A percentile compares a stretch with the other conserved stretches of the same genome.
Evolutionary conservation across 768 basidiomycete genomes (phyloP).

Genomic region (Steccherinum ochraceum): DNA sequence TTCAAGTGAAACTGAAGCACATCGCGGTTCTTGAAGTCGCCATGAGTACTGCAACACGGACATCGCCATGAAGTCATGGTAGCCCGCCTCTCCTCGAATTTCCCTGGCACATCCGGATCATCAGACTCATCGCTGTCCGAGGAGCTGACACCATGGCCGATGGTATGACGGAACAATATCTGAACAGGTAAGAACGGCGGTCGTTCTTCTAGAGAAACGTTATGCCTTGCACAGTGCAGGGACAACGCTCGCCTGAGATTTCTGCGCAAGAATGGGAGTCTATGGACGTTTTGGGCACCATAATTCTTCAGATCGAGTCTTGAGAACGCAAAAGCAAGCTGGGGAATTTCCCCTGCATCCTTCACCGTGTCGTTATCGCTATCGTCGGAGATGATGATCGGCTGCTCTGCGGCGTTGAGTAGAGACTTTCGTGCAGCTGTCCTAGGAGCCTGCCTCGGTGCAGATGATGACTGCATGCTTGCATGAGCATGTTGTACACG

Average conservation of each 20-base stretch:
- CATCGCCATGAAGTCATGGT: constrained; percentile 36
- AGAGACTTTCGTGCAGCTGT: neutral
- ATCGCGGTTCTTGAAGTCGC: constrained; percentile 32
- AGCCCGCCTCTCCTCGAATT: constrained; percentile 19
- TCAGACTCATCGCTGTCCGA: neutral
- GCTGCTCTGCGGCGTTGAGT: no score
- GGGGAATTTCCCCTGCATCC: neutral
- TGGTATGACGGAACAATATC: neutral
- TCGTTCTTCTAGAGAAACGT: neutral
- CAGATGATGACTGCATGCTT: neutral
- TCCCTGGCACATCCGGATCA: neutral
- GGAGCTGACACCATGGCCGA: neutral
- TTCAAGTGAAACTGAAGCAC: constrained; percentile 43
- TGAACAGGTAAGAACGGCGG: neutral
- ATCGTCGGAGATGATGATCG: no score
- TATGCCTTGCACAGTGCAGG: constrained; percentile 1
- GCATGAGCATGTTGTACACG: neutral
- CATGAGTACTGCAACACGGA: constrained; percentile 48
- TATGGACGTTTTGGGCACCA: constrained; percentile 14
- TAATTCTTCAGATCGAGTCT: constrained; percentile 6
- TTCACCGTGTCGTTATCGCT: no score
- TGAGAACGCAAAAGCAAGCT: neutral
- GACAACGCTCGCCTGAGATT: constrained; percentile 3
- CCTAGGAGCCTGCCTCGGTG: neutral
- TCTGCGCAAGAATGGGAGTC: constrained; percentile 4